These are phyloP conservation scores for Rhodotorula diobovata DNA, from an alignment of 768 basidiomycete genomes.

Conservation along the genomic window DNA sequence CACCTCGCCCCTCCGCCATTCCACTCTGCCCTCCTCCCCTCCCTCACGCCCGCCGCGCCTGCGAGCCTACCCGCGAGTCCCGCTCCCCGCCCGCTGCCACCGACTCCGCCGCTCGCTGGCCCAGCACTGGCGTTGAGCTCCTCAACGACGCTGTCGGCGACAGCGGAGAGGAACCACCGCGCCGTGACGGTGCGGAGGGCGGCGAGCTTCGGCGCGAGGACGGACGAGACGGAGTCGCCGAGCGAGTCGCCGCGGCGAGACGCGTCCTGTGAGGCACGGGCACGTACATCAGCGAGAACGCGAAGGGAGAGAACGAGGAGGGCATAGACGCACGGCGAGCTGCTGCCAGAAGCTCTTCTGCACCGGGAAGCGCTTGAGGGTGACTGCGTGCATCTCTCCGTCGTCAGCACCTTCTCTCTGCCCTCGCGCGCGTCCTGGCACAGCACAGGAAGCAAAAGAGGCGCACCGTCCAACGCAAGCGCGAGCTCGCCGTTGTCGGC, in stretches of 20 bases:
- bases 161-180: not conserved
- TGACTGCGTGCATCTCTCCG: conserved; percentile 9
- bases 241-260: conserved; percentile 41
- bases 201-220: conserved; percentile 1
- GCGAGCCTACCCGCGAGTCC: too few relatives aligned
- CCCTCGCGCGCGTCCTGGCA: too few relatives aligned
- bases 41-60: not conserved
- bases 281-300: too few relatives aligned
- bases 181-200: conserved; percentile 5
- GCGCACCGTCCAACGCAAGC: conserved; percentile 38
- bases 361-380: conserved; percentile 40
- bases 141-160: not conserved
- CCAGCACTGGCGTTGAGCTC: not conserved
- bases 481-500: conserved; percentile 30
- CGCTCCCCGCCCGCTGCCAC: not conserved
- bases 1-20: not conserved
- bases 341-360: conserved; percentile 41
- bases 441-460: not conserved
- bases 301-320: not conserved
- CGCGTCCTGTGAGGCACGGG: conserved; percentile 8
- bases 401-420: too few relatives aligned
- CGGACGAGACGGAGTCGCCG: conserved; percentile 18
- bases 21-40: not conserved
- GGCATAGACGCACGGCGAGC: not conserved
- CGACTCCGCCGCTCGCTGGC: not conserved